These are phyloP conservation scores for Rhodamnia rubescens DNA, from an alignment of 345 rosid species.

Conservation along the genomic window DNA sequence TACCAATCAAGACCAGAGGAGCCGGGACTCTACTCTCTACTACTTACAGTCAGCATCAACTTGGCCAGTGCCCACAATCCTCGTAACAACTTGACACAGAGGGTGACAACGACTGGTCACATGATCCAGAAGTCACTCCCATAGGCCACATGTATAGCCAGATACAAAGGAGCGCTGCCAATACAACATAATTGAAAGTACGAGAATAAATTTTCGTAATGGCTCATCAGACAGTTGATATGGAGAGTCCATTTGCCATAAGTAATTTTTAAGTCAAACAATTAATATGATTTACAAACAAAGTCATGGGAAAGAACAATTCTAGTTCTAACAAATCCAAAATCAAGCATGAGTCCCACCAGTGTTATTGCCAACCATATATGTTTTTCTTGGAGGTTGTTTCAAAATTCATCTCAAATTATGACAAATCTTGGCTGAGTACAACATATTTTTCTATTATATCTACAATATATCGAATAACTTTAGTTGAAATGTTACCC, in stretches of 20 bases:
- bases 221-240: background rate
- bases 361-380: background rate
- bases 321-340: background rate
- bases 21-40: no score
- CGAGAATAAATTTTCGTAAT: background rate
- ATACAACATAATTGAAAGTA: background rate
- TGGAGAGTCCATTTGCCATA: background rate
- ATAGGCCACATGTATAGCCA: conserved; percentile 45
- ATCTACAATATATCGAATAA: background rate
- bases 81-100: conserved; percentile 58
- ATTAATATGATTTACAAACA: background rate
- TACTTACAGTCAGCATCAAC: no score
- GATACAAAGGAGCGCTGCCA: conserved; percentile 60
- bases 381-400: background rate
- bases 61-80: conserved; percentile 36
- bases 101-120: conserved; percentile 57
- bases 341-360: background rate
- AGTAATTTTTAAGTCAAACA: background rate
- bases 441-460: background rate
- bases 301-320: background rate
- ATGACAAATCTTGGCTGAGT: background rate
- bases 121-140: conserved; percentile 72
- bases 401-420: background rate
- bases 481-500: background rate
- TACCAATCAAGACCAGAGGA: no score